Base-by-base conservation (phyloP, 73 alveolate species). In the Paramecium pentaurelia region DNA sequence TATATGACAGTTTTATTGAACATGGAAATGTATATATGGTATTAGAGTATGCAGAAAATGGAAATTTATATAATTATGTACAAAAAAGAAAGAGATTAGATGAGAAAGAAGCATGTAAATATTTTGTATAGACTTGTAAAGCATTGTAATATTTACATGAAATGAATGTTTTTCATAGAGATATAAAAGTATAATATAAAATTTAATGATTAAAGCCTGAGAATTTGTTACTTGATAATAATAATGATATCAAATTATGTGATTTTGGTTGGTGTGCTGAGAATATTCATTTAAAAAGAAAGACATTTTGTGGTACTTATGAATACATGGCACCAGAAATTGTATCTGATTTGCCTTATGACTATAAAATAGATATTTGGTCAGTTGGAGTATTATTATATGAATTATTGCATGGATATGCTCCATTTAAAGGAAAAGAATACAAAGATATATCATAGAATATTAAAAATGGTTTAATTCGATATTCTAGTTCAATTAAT, bases 241-340 rank as follows among this genome's bases (percentile, higher is more conserved):
- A 95, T 60, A 88, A 86, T 30, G 86, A 92, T 42, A 91, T 95
- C 20, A 95, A 95, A 87, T 92, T 95, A 73, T 94, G 98, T 44
- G 98, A 95, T 94, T 95, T 95, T 68, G 98, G 98, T 37, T 95
- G 98, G 98, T 93, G 97, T 87, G 96, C 96, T 1, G 96, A 95
- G 90, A 86, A 89, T 73, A 89, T 89, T 12, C 92, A 89, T 71
- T 30, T 71, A 18, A 77, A 77, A 20, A 68, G 94, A 68, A 89
- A 89, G 22, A 89, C 94, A 4, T 89, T 89, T 71, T 89, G 94
- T 71, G 94, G 94, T 12, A 89, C 94, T n/a, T 89, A 89, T 71
- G 94, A 89, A 89, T 89, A 89, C 37, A 89, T 89, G 94, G 94
- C 94, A 42, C 94, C 94, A 71, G 98, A 95, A 94, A 95, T 95